phyloP scores from a whole-genome alignment of 306 rosid genomes.

The Sicyos baderoa region DNA sequence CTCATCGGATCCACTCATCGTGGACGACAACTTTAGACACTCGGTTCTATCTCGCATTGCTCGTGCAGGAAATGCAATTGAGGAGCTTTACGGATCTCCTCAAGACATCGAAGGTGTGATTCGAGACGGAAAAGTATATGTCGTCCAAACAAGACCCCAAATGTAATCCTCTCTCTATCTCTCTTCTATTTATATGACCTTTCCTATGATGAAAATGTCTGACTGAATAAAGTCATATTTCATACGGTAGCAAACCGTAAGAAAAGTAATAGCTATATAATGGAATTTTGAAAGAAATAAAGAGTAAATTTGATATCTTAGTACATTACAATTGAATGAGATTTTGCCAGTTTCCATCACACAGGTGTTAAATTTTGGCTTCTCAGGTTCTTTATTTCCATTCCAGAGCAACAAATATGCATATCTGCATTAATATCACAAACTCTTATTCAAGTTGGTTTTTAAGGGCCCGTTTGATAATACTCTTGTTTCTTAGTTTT shows the following conservation, averaged over 20 bases:
- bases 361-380: neutral
- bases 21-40: conserved; percentile 52
- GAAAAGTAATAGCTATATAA: neutral
- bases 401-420: neutral
- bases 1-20: conserved; percentile 58
- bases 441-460: neutral
- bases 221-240: neutral
- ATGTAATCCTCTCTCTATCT: conserved; percentile 40
- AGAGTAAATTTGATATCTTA: neutral
- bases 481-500: too few relatives aligned
- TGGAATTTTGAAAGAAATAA: neutral
- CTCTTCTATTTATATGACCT: neutral
- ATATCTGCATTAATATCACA: neutral
- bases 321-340: neutral
- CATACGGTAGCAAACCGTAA: conserved; percentile 1
- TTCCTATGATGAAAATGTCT: conserved; percentile 12
- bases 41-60: conserved; percentile 82
- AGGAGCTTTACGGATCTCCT: conserved; percentile 74
- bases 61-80: conserved; percentile 77
- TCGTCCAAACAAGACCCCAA: conserved; percentile 96
- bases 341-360: neutral
- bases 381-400: neutral
- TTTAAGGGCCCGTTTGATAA: too few relatives aligned
- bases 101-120: conserved; percentile 98
- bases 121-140: conserved; percentile 73